These are phyloP conservation scores for Yarrowia phangngaensis DNA, from an alignment of 805 yeast genomes.

Conservation along the genomic window DNA sequence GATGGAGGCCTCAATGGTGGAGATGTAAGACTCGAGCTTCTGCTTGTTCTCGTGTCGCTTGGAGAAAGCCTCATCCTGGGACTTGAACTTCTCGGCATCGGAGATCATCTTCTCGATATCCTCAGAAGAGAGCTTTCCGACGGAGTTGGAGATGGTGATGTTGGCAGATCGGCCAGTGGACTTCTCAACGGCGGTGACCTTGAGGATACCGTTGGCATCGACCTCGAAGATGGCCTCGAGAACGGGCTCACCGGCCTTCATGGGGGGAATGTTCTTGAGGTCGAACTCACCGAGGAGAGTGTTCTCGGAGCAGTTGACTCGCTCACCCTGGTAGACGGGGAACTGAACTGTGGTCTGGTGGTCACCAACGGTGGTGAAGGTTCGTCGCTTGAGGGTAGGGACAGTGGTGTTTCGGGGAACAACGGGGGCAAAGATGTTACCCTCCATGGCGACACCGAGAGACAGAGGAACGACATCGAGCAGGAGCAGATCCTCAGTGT, in stretches of 20 bases:
- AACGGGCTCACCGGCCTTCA: conserved; percentile 99
- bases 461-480: conserved; percentile 98
- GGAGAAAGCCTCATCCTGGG: conserved; percentile 98
- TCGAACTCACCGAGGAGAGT: conserved; percentile 97
- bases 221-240: conserved; percentile 98
- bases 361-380: conserved; percentile 98
- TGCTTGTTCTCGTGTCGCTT: conserved; percentile 99
- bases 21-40: conserved; percentile 97
- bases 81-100: conserved; percentile 99
- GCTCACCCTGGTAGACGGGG: conserved; percentile 99
- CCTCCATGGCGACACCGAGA: conserved; percentile 99
- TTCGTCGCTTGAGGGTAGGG: conserved; percentile 98
- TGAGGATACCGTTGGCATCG: conserved; percentile 99
- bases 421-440: conserved; percentile 98
- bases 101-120: conserved; percentile 98
- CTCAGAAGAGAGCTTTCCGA: conserved; percentile 94
- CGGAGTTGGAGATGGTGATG: conserved; percentile 98
- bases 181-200: conserved; percentile 98
- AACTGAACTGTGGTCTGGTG: conserved; percentile 98
- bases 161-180: conserved; percentile 98
- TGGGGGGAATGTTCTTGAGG: conserved; percentile 96
- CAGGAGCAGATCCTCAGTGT: conserved; percentile 90
- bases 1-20: conserved; percentile 90
- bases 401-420: conserved; percentile 99
- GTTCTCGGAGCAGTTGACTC: conserved; percentile 97